Conservation (phyloP, 2,329 filamentous ascomycete species). For the Ophiostoma australiae region DNA sequence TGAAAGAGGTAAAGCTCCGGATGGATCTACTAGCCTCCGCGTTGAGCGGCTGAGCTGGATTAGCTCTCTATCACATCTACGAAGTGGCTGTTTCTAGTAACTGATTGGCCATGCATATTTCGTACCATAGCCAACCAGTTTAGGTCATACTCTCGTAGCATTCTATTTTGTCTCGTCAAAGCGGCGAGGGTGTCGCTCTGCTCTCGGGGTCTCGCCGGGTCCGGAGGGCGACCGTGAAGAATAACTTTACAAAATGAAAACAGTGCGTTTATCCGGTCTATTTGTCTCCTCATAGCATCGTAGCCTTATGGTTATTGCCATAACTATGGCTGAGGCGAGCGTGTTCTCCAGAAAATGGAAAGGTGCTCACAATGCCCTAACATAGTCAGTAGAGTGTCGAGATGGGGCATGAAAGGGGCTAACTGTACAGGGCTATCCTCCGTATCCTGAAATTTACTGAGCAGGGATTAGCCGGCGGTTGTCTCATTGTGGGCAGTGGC, state of each 20-base stretch:
- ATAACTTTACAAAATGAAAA: too few relatives aligned
- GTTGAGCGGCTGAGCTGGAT: not conserved
- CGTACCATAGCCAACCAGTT: not conserved
- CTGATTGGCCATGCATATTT: not conserved
- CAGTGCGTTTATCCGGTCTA: too few relatives aligned
- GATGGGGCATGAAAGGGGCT: not conserved
- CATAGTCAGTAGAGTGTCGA: not conserved
- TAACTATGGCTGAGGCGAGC: not conserved
- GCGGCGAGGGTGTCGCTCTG: not conserved
- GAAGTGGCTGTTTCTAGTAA: not conserved
- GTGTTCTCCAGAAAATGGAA: not conserved
- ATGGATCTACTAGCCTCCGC: constrained; percentile 13
- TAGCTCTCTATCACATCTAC: constrained; percentile 3
- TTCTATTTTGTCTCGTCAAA: too few relatives aligned
- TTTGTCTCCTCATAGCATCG: too few relatives aligned
- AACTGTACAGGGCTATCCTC: constrained; percentile 10
- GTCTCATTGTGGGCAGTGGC: not conserved
- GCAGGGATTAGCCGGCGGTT: not conserved
- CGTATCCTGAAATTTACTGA: not conserved
- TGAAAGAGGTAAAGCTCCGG: constrained; percentile 1
- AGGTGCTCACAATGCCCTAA: not conserved
- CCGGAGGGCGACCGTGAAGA: too few relatives aligned
- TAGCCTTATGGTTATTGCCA: not conserved
- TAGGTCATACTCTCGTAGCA: too few relatives aligned
- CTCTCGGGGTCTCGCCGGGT: not conserved